Conservation (phyloP, 352 stramenopile genomes). For the Bremia lactucae region DNA sequence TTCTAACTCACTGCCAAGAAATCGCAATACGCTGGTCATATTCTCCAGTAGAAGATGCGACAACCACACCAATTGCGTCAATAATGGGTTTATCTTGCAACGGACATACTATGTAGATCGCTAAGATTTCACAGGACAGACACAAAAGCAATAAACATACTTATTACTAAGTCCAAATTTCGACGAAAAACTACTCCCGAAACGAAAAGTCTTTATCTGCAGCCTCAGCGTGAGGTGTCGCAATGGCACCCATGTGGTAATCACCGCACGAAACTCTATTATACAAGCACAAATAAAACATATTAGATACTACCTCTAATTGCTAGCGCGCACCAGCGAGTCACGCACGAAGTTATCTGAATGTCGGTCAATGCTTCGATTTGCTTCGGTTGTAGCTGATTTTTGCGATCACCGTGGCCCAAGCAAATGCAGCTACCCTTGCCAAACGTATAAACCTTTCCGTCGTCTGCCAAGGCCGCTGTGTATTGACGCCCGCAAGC, state of each 20-base stretch:
- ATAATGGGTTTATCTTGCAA: too few relatives aligned
- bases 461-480: slow-evolving; percentile 54
- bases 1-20: too few relatives aligned
- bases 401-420: slow-evolving; percentile 82
- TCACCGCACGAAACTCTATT: slow-evolving; percentile 72
- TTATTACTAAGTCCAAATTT: too few relatives aligned
- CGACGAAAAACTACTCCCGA: slow-evolving; percentile 42
- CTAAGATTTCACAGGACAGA: too few relatives aligned
- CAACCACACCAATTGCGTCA: too few relatives aligned
- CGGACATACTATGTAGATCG: too few relatives aligned
- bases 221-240: slow-evolving; percentile 49
- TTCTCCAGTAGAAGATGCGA: too few relatives aligned
- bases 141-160: too few relatives aligned
- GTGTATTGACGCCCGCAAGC: slow-evolving; percentile 81
- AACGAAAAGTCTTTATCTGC: slow-evolving; percentile 81
- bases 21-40: too few relatives aligned
- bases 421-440: slow-evolving; percentile 83
- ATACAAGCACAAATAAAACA: background rate
- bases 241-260: slow-evolving; percentile 80
- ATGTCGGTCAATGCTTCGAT: slow-evolving; percentile 50
- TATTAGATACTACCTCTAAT: slow-evolving; percentile 1
- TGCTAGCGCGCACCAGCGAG: background rate
- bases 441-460: slow-evolving; percentile 82
- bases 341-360: slow-evolving; percentile 51
- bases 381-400: slow-evolving; percentile 80